Base-by-base conservation (phyloP, 805 yeast species). In the Saccharomycopsis synnaedendra region DNA sequence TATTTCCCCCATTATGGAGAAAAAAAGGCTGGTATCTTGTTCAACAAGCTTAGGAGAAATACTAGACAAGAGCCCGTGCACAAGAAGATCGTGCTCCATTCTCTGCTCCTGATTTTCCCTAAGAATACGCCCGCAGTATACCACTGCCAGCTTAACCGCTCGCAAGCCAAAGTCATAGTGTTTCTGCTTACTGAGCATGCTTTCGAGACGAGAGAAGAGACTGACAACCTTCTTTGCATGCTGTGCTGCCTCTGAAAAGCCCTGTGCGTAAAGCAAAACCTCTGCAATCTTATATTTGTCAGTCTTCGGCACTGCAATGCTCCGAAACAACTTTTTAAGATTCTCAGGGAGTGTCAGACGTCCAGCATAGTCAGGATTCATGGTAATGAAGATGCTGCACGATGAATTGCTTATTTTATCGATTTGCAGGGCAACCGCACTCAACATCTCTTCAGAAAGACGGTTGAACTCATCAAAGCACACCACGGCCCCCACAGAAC, bases 381-480 rank as follows among this genome's bases (percentile, higher is more conserved):
- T 82, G 0, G 97, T 90, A 1, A 90, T 78, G 60, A 89, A 89
- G 0, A 90, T 66, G 0, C 94, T 95, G 0, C 85, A 71, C 31
- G 72, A 71, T 3, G 63, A 59, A 44, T 71, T 57, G 57, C 86
- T 90, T 37, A 88, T 84, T 31, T 62, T 66, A 54, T 83, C 94
- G 30, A 90, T 72, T 56, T 82, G 86, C 0, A 90, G 76, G 0
- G 97, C 82, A 0, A 87, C 82, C 0, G 96, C 89, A 63, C 96
- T 86, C 43, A 90, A 65, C 50, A 81, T 82, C 9, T 70, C 71
- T 49, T 74, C 75, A 38, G 78, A 81, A 32, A 90, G 70, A 52
- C 97, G 70, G 58, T 90, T 90, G 58, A 90, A 89, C 61, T 90
- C 97, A 61, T 90, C 97, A 64, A 90, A 90, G 62, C 97, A 90